These are phyloP conservation scores for Populus deltoides DNA, from an alignment of 345 rosid species.

Conservation along the genomic window DNA sequence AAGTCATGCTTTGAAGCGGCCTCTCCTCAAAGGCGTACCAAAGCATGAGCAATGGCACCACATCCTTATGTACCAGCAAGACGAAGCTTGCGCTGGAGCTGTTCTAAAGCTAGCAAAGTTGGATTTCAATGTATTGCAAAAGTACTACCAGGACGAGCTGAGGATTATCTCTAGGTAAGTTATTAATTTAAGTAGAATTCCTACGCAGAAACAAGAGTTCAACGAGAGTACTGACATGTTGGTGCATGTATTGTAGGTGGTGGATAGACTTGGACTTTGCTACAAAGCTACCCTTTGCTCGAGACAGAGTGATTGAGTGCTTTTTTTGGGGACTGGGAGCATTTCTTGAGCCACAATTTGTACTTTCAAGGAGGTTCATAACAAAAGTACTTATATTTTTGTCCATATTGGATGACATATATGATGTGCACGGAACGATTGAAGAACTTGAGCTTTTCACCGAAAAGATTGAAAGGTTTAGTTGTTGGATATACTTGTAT, in stretches of 20 bases:
- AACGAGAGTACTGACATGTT: too few species aligned
- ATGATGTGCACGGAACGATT: conserved; percentile 29
- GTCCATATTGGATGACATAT: conserved; percentile 31
- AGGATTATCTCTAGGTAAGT: background rate
- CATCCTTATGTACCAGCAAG: conserved; percentile 18
- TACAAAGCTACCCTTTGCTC: conserved; percentile 20
- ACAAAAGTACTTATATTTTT: conserved; percentile 6
- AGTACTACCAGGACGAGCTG: conserved; percentile 14
- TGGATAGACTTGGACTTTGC: conserved; percentile 23
- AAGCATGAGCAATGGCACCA: conserved; percentile 17
- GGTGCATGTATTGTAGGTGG: conserved; percentile 21
- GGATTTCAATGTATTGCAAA: background rate
- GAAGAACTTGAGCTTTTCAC: conserved; percentile 35
- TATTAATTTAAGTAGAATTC: too few species aligned
- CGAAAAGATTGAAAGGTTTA: conserved; percentile 18
- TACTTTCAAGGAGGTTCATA: conserved; percentile 1
- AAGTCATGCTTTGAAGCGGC: conserved; percentile 1
- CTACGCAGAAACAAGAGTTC: too few species aligned
- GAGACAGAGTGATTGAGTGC: conserved; percentile 33
- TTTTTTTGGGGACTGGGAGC: conserved; percentile 25
- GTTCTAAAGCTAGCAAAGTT: conserved; percentile 25
- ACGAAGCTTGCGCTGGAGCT: background rate
- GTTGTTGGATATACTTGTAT: too few species aligned
- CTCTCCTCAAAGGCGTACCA: conserved; percentile 10
- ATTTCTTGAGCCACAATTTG: conserved; percentile 19